Base-by-base conservation (phyloP, 257 asterid genomes). In the Sherardia arvensis region DNA sequence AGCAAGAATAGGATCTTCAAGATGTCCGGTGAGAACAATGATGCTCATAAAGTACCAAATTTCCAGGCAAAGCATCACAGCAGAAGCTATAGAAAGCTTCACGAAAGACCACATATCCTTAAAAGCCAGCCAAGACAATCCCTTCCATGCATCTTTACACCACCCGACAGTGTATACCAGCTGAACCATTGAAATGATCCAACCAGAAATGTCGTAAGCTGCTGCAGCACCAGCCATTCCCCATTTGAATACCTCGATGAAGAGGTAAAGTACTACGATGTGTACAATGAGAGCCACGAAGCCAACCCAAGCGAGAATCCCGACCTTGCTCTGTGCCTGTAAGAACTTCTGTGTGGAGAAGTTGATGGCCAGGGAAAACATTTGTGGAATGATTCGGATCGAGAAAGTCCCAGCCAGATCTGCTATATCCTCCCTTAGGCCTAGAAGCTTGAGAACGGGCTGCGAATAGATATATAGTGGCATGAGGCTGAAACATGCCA, bases 41-140 rank as follows among this genome's bases (percentile, higher is more conserved):
- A 93, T 89, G 74, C 95, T 93, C 99, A 93, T 93, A 49, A 93
- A 93, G 69, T 93, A 93, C 99, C 99, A 90, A 71, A 93, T 93
- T 83, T 93, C 99, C 73, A 93, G 75, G 74, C 96, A 93, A 77
- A 90, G 88, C 99, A 93, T 87, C 55, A 90, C 64, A 5, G 97
- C 99, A 0, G 97, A 93, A 51, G 88, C 92, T 8, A 93, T 9
- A 0, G 99, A 93, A 32, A 93, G 92, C 83, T 59, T 84, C 0
- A 81, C 66, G 20, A 93, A 93, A 0, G 76, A 75, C 94, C 95
- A 85, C 30, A 93, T 73, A 6, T 85, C 96, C 68, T 69, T 80
- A 20, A 93, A 87, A 2, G 99, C 97, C 6, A 80, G 82, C 88
- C 83, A 82, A 12, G 95, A 84, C 15, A 93, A 68, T 6, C 98